A percentile compares a stretch with the other conserved stretches of the same genome.
phyloP scores from a whole-genome alignment of 495 filamentous ascomycete species.

The Ascobolus immersus region DNA sequence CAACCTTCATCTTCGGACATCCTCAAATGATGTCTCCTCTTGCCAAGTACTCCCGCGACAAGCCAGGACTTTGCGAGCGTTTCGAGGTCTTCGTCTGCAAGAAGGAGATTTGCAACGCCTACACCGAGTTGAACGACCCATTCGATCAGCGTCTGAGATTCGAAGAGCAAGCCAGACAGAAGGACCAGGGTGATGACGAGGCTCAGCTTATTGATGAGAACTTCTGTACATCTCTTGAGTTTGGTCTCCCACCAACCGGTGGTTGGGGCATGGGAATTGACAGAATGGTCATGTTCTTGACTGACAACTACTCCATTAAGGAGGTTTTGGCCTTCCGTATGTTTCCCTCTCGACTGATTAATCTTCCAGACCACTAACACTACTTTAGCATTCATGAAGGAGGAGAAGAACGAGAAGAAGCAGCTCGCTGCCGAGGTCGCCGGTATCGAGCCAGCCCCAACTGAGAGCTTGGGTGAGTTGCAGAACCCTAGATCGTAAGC shows the following conservation, averaged over 20 bases:
- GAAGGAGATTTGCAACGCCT: constrained; percentile 90
- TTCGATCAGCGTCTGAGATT: constrained; percentile 85
- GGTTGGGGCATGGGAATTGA: constrained; percentile 97
- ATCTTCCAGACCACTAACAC: background rate
- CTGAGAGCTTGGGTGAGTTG: constrained; percentile 34
- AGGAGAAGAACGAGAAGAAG: constrained; percentile 27
- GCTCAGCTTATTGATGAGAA: constrained; percentile 87
- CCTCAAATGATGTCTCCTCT: constrained; percentile 95
- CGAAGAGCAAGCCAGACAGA: constrained; percentile 88
- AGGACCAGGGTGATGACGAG: constrained; percentile 90
- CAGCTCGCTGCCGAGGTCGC: constrained; percentile 39
- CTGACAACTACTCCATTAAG: constrained; percentile 83
- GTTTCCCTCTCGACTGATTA: constrained; percentile 9
- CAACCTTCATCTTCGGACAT: constrained; percentile 84
- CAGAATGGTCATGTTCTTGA: constrained; percentile 79
- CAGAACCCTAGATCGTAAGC: too few relatives aligned
- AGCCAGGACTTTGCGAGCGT: constrained; percentile 71
- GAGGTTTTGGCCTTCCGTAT: constrained; percentile 74
- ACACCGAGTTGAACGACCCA: constrained; percentile 95
- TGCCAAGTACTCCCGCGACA: constrained; percentile 72
- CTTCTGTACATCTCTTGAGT: constrained; percentile 66
- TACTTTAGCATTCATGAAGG: constrained; percentile 38
- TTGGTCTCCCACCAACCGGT: constrained; percentile 75
- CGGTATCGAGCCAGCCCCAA: constrained; percentile 31
- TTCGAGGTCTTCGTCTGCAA: constrained; percentile 96